Evolutionary conservation across 257 asterid genomes (phyloP).

Genomic region (Apocynum venetum): DNA sequence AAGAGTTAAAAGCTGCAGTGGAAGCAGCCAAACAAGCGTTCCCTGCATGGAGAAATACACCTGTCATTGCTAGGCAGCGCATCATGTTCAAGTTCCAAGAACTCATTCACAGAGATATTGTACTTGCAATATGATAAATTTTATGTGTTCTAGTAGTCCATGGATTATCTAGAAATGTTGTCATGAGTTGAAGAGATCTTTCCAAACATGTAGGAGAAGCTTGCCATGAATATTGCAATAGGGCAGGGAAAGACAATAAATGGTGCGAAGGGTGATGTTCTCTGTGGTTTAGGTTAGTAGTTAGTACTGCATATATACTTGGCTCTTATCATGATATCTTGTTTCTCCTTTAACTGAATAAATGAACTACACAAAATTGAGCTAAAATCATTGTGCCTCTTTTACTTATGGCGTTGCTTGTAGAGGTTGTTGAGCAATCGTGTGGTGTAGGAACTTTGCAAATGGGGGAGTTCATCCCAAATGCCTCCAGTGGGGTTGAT

Average conservation of each 20-base stretch:
- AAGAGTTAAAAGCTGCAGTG: conserved; percentile 43
- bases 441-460: conserved; percentile 41
- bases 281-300: conserved; percentile 46
- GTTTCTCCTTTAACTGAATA: neutral
- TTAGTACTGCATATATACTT: conserved; percentile 5
- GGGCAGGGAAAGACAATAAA: conserved; percentile 40
- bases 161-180: neutral
- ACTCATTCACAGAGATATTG: conserved; percentile 44
- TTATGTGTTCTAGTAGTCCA: neutral
- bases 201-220: conserved; percentile 29
- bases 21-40: conserved; percentile 42
- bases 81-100: conserved; percentile 45
- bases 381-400: neutral
- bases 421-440: conserved; percentile 46
- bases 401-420: conserved; percentile 16
- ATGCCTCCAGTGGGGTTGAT: conserved; percentile 39
- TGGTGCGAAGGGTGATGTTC: conserved; percentile 39
- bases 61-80: conserved; percentile 36
- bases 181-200: conserved; percentile 14
- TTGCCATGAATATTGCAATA: conserved; percentile 33
- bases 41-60: conserved; percentile 37
- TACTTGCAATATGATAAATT: conserved; percentile 12
- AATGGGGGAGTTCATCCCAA: conserved; percentile 39
- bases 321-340: neutral
- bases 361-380: neutral